Percentiles rank a stretch among this genome's conserved stretches.
These are phyloP conservation scores for Backusella tuberculispora DNA, from an alignment of 192 early-diverging fungal species.

Conservation along the genomic window DNA sequence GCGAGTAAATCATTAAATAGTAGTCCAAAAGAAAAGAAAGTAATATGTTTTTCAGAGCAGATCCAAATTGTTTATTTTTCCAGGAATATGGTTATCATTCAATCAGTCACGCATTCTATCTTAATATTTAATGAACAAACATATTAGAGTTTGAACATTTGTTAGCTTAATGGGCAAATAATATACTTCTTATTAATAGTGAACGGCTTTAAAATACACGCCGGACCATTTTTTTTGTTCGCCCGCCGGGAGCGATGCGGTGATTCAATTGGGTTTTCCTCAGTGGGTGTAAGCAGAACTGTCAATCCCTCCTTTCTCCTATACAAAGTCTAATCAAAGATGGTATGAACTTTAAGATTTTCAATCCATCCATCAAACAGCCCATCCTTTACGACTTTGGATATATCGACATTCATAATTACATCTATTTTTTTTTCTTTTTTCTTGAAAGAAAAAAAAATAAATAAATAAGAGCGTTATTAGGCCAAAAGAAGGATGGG, in stretches of 20 bases:
- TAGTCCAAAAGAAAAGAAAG: no score
- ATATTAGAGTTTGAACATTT: no score
- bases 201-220: neutral
- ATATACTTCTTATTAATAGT: no score
- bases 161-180: no score
- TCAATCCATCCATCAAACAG: conserved; percentile 12
- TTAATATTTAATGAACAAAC: no score
- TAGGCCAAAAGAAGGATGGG: neutral
- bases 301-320: conserved; percentile 16
- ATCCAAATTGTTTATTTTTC: no score
- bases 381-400: conserved; percentile 2
- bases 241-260: neutral
- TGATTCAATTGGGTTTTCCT: conserved; percentile 16
- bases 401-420: neutral
- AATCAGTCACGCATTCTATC: no score
- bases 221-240: neutral
- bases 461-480: no score
- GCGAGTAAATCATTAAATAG: no score
- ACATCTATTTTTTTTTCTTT: neutral
- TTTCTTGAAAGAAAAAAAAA: neutral
- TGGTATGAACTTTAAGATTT: neutral
- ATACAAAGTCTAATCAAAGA: conserved; percentile 13
- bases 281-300: conserved; percentile 7
- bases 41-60: no score
- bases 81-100: no score